These are phyloP conservation scores for Blastobotrys attinorum DNA, from an alignment of 805 yeast genomes.

Conservation along the genomic window DNA sequence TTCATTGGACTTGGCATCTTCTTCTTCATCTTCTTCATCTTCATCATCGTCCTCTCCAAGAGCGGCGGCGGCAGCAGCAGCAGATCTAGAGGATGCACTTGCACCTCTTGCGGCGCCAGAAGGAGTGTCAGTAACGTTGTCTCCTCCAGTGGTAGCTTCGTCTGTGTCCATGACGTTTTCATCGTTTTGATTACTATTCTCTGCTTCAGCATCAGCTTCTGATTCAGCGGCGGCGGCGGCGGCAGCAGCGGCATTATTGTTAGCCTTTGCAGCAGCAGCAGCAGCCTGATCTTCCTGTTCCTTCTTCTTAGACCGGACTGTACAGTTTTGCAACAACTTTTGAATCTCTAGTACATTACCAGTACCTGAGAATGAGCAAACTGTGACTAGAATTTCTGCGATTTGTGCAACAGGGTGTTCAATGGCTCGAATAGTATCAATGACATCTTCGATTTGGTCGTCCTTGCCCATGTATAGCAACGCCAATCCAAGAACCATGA, in stretches of 20 bases:
- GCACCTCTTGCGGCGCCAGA: background rate
- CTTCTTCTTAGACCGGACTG: slow-evolving; percentile 44
- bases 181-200: slow-evolving; percentile 15
- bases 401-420: slow-evolving; percentile 91
- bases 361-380: slow-evolving; percentile 95
- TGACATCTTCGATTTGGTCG: slow-evolving; percentile 82
- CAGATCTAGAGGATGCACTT: too few species aligned
- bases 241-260: slow-evolving; percentile 14
- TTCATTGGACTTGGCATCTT: slow-evolving; percentile 29
- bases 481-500: slow-evolving; percentile 88
- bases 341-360: slow-evolving; percentile 96
- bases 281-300: slow-evolving; percentile 39
- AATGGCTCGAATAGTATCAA: slow-evolving; percentile 89
- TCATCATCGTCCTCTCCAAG: slow-evolving; percentile 18
- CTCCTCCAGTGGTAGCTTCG: slow-evolving; percentile 11
- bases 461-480: slow-evolving; percentile 87
- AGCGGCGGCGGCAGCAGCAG: slow-evolving; percentile 8
- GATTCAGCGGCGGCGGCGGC: slow-evolving; percentile 18
- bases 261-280: slow-evolving; percentile 24
- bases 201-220: slow-evolving; percentile 26
- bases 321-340: slow-evolving; percentile 79
- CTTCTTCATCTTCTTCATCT: slow-evolving; percentile 25
- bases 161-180: slow-evolving; percentile 18
- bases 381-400: slow-evolving; percentile 79
- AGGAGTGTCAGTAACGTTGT: background rate